phyloP scores from a whole-genome alignment of 495 filamentous ascomycete species.

The Aspergillus sclerotiicarbonarius region DNA sequence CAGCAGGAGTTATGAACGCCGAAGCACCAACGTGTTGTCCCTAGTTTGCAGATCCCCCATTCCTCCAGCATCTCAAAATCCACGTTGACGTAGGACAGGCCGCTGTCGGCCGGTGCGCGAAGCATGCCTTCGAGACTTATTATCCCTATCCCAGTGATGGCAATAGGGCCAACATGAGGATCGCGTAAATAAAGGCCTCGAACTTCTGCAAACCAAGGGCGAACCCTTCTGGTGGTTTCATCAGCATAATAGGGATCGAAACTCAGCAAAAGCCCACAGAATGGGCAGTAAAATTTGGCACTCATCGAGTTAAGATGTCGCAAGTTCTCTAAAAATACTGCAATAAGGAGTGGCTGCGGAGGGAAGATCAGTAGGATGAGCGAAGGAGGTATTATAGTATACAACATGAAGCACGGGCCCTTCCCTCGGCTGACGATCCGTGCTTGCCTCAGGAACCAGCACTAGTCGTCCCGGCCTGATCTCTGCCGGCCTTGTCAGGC shows the following conservation, averaged over 20 bases:
- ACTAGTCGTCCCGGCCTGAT: background rate
- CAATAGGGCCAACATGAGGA: background rate
- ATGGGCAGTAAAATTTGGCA: constrained; percentile 20
- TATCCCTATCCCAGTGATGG: constrained; percentile 16
- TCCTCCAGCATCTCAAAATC: constrained; percentile 8
- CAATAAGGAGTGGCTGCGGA: no score
- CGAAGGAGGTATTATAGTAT: background rate
- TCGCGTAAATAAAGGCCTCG: constrained; percentile 13
- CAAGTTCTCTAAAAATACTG: no score
- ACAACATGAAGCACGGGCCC: no score
- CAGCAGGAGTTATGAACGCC: constrained; percentile 22
- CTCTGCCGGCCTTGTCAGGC: background rate
- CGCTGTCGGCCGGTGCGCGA: constrained; percentile 6
- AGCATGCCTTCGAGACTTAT: constrained; percentile 1
- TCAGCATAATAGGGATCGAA: constrained; percentile 14
- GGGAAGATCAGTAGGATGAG: background rate
- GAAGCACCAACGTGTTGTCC: constrained; percentile 16
- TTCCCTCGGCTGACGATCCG: no score
- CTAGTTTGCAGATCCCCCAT: constrained; percentile 13
- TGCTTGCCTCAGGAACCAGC: no score
- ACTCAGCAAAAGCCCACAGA: constrained; percentile 19
- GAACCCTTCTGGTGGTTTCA: constrained; percentile 4
- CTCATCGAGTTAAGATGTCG: no score
- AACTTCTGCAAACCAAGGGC: constrained; percentile 22
- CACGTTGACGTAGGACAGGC: constrained; percentile 14